Base-by-base conservation (phyloP, 495 filamentous ascomycete species). In the Podospora fimiseda region DNA sequence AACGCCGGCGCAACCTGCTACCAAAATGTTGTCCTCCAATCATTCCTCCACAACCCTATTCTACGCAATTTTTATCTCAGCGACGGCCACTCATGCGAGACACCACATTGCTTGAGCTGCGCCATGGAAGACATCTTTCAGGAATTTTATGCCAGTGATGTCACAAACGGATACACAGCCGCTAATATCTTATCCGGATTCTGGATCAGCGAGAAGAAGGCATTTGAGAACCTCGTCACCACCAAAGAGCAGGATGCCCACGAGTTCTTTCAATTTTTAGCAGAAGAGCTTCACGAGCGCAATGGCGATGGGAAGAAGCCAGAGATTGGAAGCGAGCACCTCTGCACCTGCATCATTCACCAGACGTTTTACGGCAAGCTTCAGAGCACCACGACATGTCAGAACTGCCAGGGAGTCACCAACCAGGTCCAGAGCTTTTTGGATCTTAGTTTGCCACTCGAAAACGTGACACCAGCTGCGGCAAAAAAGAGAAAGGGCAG, bases 1-100 rank as follows among this genome's bases (percentile, higher is more conserved):
- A 96, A 96, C 64, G 89, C 94, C 67, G 91, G 91, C 13, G 86
- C 89, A 16, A 95, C 91, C 3, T 96, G 91, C 70, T 96, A 93
- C 65, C 87, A 95, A 77, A 90, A 88, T 55, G 90, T 95, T 23
- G 85, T 95, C 42, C 74, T 96, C 14, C 91, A 96, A 63, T 84
- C 81, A 16, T 78, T 96, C 42, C 76, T 95, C 24, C 90, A 95
- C 67, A 94, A 95, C 63, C 90, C 90, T 1, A 75, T 91, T 30
- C 77, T 96, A 0, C 81, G 84, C 41, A 89, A 87, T 57, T 95
- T 86, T 66, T 96, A 90, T 67, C 81, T 96, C 4, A 81, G 82
- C 15, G 89, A 93, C 59, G 88, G 89, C 1, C 91, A 96, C 64
- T 80, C 81, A 18, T 96, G 91, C 62, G 71, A 76, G 1, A 60